A percentile compares a stretch with the other conserved stretches of the same genome.
phyloP scores from a whole-genome alignment of 2,329 filamentous ascomycete species.

The Akanthomyces uredinophilus region DNA sequence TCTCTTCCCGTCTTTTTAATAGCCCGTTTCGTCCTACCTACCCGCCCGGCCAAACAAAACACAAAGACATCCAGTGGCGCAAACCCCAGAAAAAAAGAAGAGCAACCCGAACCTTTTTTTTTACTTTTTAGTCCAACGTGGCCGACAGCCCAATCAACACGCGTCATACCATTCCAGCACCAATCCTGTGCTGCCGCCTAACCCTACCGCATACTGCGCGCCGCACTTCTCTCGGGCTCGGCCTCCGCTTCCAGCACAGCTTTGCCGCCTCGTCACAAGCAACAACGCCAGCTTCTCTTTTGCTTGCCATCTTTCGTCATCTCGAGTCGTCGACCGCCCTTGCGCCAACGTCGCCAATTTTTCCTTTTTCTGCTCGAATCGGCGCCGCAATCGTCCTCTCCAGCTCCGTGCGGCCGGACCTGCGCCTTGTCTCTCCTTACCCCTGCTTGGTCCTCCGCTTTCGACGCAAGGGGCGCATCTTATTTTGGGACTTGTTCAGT shows the following conservation, averaged over 20 bases:
- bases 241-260: background rate
- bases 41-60: background rate
- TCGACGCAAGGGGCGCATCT: constrained; percentile 12
- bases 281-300: background rate
- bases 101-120: background rate
- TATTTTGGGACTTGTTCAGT: background rate
- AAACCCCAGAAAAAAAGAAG: background rate
- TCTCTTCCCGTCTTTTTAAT: background rate
- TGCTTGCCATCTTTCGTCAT: background rate
- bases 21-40: background rate
- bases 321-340: background rate
- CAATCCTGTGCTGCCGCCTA: background rate
- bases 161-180: constrained; percentile 7
- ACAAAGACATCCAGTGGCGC: background rate
- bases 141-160: background rate
- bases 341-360: background rate
- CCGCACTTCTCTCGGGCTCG: background rate
- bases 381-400: background rate
- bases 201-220: background rate
- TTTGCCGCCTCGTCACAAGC: background rate
- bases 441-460: constrained; percentile 12
- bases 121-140: background rate
- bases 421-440: constrained; percentile 12
- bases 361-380: background rate
- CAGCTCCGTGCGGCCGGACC: background rate